phyloP scores from a whole-genome alignment of 2,329 filamentous ascomycete species.

The Exophiala xenobiotica region DNA sequence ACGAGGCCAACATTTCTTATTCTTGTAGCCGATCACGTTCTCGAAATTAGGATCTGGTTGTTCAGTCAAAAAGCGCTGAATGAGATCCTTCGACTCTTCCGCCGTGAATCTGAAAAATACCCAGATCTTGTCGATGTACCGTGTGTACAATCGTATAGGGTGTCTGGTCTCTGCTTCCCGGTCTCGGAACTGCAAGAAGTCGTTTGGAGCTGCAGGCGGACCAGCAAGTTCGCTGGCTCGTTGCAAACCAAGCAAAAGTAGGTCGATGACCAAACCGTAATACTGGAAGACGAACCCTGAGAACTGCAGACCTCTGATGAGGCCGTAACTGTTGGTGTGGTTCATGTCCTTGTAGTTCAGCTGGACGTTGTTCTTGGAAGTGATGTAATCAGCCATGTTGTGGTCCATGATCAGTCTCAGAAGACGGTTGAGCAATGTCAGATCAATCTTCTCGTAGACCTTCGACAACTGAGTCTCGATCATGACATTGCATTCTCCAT shows the following conservation, averaged over 20 bases:
- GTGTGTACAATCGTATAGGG: conserved; percentile 93
- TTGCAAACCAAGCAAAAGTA: conserved; percentile 86
- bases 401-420: conserved; percentile 98
- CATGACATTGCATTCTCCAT: conserved; percentile 98
- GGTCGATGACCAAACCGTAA: conserved; percentile 92
- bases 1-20: conserved; percentile 99
- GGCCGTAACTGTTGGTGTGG: conserved; percentile 96
- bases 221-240: conserved; percentile 97
- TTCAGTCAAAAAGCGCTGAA: conserved; percentile 95
- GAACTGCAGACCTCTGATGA: conserved; percentile 97
- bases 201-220: conserved; percentile 88
- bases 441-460: conserved; percentile 98
- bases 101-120: conserved; percentile 92
- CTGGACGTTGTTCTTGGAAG: conserved; percentile 98
- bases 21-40: conserved; percentile 98
- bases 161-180: conserved; percentile 88
- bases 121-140: conserved; percentile 98
- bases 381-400: conserved; percentile 98
- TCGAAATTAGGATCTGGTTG: conserved; percentile 99
- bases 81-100: conserved; percentile 91
- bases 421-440: conserved; percentile 90
- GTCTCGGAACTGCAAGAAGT: conserved; percentile 96
- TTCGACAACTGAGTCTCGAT: conserved; percentile 98
- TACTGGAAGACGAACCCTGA: conserved; percentile 99
- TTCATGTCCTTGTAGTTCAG: conserved; percentile 99